Base-by-base conservation (phyloP, 2,329 filamentous ascomycete species). In the Colletotrichum destructivum region DNA sequence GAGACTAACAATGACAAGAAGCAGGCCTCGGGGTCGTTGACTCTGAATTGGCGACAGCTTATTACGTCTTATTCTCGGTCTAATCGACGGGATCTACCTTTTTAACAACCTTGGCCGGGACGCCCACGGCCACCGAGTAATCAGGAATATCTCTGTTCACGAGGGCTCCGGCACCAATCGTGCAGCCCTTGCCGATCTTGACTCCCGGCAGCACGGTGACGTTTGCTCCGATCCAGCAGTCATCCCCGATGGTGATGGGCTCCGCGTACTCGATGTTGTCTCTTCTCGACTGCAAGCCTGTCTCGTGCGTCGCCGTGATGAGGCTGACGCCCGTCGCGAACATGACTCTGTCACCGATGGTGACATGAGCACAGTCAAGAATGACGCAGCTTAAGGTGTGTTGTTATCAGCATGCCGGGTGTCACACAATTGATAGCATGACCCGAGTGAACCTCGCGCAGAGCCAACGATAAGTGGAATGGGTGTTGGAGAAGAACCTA, bases 301-400 rank as follows among this genome's bases (percentile, higher is more conserved):
- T 81, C 72, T 88, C 85, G 71, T 89, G 88, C n/a, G 85, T 88
- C 0, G 87, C 87, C 0, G 86, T 83, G 55, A 86, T 86, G n/a
- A 89, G 85, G 60, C 78, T 82, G 4, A 88, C 86, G 55, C 86
- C 85, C 0, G 87, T 86, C 0, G 87, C 88, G 51, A 88, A 82
- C 78, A 89, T 84, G 18, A 86, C 84, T 1, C 85, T 77, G 23
- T 88, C 82, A 0, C 88, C 87, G 40, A 89, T 87, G 0, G 82
- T 86, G 3, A 89, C 84, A 0, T 88, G 77, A 4, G 83, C 84
- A 42, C 85, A 88, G 74, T 89, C 87, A 8, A 89, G 77, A 38
- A 89, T 85, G 13, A 64, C 62, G 62, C 44, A 52, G 62, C 62
- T 64, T 64, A 8, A 35, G 4, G 42, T 8, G 46, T 26, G 12